A percentile compares a stretch with the other conserved stretches of the same genome.
Evolutionary conservation across 2,329 filamentous ascomycete genomes (phyloP).

Genomic region (Mollisia scopiformis): DNA sequence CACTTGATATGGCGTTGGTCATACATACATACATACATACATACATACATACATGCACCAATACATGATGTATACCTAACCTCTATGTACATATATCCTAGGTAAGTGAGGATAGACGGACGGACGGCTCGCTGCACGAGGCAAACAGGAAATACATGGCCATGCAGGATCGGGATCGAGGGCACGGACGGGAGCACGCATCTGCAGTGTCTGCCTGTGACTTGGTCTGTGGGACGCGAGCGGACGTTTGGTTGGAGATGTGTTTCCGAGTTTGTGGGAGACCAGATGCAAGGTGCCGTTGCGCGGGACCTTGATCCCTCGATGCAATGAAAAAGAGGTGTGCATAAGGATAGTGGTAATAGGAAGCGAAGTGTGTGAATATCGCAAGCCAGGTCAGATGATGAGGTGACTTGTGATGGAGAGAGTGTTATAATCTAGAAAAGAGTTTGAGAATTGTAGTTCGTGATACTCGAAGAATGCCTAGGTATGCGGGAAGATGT

Average conservation of each 20-base stretch:
- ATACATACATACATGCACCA: too few species aligned
- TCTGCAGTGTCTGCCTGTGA: background rate
- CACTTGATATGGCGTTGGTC: background rate
- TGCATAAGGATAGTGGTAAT: slow-evolving; percentile 1
- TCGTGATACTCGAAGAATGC: background rate
- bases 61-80: too few species aligned
- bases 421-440: too few species aligned
- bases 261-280: background rate
- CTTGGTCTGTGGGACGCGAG: background rate
- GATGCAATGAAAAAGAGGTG: background rate
- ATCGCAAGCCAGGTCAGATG: background rate
- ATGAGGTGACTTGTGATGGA: background rate
- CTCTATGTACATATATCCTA: too few species aligned
- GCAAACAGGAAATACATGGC: slow-evolving; percentile 2
- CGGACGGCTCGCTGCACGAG: slow-evolving; percentile 1
- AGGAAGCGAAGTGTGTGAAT: background rate
- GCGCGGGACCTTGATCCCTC: background rate
- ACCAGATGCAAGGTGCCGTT: slow-evolving; percentile 1
- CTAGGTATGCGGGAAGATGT: background rate
- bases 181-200: background rate
- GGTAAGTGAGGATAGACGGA: too few species aligned
- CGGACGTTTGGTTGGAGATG: background rate
- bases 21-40: too few species aligned
- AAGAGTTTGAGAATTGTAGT: background rate
- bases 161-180: slow-evolving; percentile 2